Conservation (phyloP, 495 filamentous ascomycete species). For the Penicillium dipodomyicola region DNA sequence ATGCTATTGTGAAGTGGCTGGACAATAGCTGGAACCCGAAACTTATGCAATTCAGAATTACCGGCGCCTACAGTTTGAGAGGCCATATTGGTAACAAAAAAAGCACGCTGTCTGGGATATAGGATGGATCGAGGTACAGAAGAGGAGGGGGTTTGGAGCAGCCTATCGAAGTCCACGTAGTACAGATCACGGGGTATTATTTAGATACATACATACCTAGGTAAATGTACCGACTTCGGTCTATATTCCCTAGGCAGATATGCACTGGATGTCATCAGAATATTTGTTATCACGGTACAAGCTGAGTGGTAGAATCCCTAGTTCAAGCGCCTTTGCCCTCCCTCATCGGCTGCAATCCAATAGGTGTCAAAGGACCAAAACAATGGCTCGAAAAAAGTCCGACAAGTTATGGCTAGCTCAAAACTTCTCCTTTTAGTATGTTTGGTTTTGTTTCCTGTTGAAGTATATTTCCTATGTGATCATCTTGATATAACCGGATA, state of each 20-base stretch:
- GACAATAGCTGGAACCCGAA: conserved; percentile 19
- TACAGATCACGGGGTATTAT: not conserved
- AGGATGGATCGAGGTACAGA: not conserved
- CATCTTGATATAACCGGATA: not conserved
- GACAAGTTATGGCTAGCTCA: not conserved
- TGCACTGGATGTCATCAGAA: not conserved
- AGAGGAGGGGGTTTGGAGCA: not conserved
- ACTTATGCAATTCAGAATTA: conserved; percentile 24
- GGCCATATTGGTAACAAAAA: not conserved
- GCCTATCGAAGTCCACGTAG: not conserved
- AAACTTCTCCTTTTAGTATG: not conserved
- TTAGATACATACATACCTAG: not conserved
- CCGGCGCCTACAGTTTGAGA: not conserved
- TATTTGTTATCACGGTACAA: not conserved
- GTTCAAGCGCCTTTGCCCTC: not conserved
- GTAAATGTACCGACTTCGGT: not conserved
- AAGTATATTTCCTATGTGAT: not conserved
- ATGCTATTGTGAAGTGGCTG: conserved; percentile 43
- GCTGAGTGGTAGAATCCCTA: not conserved
- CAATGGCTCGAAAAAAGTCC: not conserved
- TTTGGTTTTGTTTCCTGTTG: not conserved
- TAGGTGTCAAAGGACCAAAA: not conserved
- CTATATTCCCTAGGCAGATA: not conserved
- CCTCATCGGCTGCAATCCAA: not conserved
- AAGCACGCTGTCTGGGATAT: not conserved